Evolutionary conservation across 495 filamentous ascomycete genomes (phyloP), one percentile per base, ranked within the genome.

Genomic region (Penicillium antarcticum): DNA sequence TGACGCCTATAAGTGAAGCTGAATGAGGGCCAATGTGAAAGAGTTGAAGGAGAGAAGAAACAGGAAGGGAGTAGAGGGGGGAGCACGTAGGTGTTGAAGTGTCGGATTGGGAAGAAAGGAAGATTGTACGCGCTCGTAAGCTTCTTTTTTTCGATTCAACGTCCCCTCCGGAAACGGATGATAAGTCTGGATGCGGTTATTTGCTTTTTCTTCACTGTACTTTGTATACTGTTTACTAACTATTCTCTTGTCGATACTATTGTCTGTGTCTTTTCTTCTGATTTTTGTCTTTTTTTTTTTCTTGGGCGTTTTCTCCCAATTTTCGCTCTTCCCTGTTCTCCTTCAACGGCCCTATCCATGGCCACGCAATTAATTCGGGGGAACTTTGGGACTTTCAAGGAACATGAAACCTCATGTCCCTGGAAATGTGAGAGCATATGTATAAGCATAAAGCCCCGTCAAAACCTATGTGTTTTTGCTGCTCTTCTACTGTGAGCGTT

Each of bases 361-460:
- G 26, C 26, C 13, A 46, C n/a, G 41, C 51, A 44, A 10, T 29
- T 40, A 26, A 19, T 29, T 44, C 42, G 13, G 23, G 12, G 10
- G 24, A 44, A 24, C 24, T 45, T 49, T 29, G 26, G 26, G 9
- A 4, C 26, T 52, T 66, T 58, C 46, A 69, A 68, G 60, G 65
- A 56, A 62, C 67, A 62, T 68, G 63, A 63, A 71, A 68, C 65
- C 66, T 9, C 8, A 8, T 10, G 9, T 1, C 8, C 8, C 8
- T 29, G 6, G 2, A 29, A 8, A 29, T 3, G 26, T 7, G 7
- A 29, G 26, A 29, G 7, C 21, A 5, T n/a, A n/a, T n/a, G n/a
- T n/a, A n/a, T n/a, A n/a, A n/a, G n/a, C n/a, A n/a, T n/a, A 23
- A 3, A 23, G 4, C 21, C 21, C 2, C 4, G 21, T 23, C 21